Evolutionary conservation across 345 rosid genomes (phyloP), one percentile per base, ranked within the genome.

Genomic region (Heritiera fomes): DNA sequence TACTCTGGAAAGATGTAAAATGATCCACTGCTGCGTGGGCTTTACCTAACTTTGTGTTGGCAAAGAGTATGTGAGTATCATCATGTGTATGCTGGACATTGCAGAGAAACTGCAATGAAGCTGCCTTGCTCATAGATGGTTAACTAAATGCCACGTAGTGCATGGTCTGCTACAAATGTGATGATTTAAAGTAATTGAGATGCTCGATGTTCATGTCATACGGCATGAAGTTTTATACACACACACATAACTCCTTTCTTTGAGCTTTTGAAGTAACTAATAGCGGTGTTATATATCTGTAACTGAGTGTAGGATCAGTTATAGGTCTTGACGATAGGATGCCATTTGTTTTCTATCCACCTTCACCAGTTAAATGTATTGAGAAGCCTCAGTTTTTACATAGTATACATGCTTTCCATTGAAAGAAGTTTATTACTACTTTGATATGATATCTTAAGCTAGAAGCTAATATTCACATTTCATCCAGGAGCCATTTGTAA

Each of bases 401-500:
- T 56, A 3, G 2, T 40, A 58, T 38, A 10, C 32, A 10, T 58
- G 6, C 17, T 59, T 53, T 53, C 4, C 11, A 46, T 50, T 38
- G 81, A 61, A 30, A 71, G 28, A 18, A 47, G 15, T 15, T 34
- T 45, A n/a, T 58, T 28, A 28, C 34, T 49, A 47, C 55, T 47
- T 60, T 66, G 56, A 73, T 71, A 43, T 52, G 40, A 32, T 41
- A 58, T 77, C 32, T 18, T 11, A 3, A 70, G 67, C 38, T 63
- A 58, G 64, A 47, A 40, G 68, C 43, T 72, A 23, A 84, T 58
- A 47, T 50, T 7, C 67, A 50, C 20, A 38, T 75, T 14, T 76
- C 55, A 62, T 88, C 45, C 93, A 95, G 99, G 99, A 91, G 82
- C 90, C 95, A 73, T 87, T 87, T 81, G 97, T 90, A 59, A 88